phyloP scores from a whole-genome alignment of 2,329 filamentous ascomycete genomes.

The Exutisphaerella laricina region DNA sequence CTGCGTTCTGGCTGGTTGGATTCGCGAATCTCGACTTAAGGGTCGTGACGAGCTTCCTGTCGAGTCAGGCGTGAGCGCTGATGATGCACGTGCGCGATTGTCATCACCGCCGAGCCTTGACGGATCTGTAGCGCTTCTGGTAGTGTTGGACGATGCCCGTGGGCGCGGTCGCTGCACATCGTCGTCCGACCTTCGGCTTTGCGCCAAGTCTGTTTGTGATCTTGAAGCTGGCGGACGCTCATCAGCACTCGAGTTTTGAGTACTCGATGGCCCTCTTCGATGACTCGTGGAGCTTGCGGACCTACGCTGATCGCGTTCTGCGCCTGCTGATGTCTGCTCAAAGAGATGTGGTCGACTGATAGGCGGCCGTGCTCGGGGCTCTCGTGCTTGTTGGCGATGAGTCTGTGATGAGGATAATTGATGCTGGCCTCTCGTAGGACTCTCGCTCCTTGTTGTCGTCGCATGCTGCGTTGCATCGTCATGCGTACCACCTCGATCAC shows the following conservation, averaged over 20 bases:
- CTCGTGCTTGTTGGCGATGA: slow-evolving; percentile 27
- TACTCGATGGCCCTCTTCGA: slow-evolving; percentile 23
- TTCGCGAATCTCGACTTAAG: slow-evolving; percentile 7
- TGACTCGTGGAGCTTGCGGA: slow-evolving; percentile 38
- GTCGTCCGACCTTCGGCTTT: slow-evolving; percentile 31
- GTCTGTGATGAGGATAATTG: slow-evolving; percentile 17
- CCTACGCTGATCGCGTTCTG: slow-evolving; percentile 36
- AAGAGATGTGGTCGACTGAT: slow-evolving; percentile 45
- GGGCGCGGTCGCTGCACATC: slow-evolving; percentile 26
- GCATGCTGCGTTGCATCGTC: slow-evolving; percentile 4
- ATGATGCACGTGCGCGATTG: slow-evolving; percentile 15
- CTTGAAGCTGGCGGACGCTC: slow-evolving; percentile 48
- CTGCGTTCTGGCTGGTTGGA: slow-evolving; percentile 7
- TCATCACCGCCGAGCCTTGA: slow-evolving; percentile 21
- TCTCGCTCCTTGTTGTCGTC: background rate
- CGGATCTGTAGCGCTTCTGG: slow-evolving; percentile 41
- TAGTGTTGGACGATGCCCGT: slow-evolving; percentile 38
- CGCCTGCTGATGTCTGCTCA: slow-evolving; percentile 34
- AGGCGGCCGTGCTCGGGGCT: slow-evolving; percentile 33
- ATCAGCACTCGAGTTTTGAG: slow-evolving; percentile 35
- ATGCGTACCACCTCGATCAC: slow-evolving; percentile 20
- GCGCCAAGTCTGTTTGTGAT: slow-evolving; percentile 60
- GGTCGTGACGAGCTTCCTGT: background rate
- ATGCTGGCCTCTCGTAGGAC: slow-evolving; percentile 7
- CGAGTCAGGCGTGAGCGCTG: slow-evolving; percentile 5